Base-by-base conservation (phyloP, 257 asterid genomes). In the Cordia subcordata region DNA sequence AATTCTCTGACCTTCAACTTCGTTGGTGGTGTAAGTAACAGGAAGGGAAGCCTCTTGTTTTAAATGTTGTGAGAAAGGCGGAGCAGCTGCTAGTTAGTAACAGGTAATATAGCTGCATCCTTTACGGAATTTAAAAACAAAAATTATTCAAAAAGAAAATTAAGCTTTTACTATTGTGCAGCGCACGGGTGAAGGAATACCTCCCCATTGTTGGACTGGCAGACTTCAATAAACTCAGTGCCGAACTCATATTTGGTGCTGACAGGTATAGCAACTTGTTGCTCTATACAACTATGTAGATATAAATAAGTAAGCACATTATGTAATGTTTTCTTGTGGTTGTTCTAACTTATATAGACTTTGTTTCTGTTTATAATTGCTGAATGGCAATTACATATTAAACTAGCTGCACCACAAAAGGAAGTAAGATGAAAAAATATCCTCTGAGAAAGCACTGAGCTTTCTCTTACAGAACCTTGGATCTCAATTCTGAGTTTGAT, bases 41-140 rank as follows among this genome's bases (percentile, higher is more conserved):
- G 96, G 99, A 93, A 83, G 99, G 99, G 47, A 93, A 88, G 65
- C 97, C 99, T 70, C 97, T 93, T 64, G 94, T 93, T 49, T 61
- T 93, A 76, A 89, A 84, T 78, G 99, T 93, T 60, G 99, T 89
- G 46, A 86, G 96, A 57, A 67, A 67, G 76, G 97, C 97, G 49
- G 99, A 93, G 79, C 91, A 79, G 65, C 78, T 68, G 58, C 79
- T 89, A 53, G 85, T 82, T 58, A 85, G 85, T 71, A 94, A 89
- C 77, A 75, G 92, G 99, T 93, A 66, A 42, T 42, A 1, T 42
- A 2, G 15, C 10, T 64, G 60, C 57, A 12, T 39, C 11, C 53
- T 19, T 61, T 32, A 6, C 8, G 49, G 59, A 61, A 19, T 55
- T 40, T 18, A 52, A 42, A 62, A 46, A 18, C 60, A 10, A 10